Conservation (phyloP, 305 asterid species). For the Fraxinus sp. region DNA sequence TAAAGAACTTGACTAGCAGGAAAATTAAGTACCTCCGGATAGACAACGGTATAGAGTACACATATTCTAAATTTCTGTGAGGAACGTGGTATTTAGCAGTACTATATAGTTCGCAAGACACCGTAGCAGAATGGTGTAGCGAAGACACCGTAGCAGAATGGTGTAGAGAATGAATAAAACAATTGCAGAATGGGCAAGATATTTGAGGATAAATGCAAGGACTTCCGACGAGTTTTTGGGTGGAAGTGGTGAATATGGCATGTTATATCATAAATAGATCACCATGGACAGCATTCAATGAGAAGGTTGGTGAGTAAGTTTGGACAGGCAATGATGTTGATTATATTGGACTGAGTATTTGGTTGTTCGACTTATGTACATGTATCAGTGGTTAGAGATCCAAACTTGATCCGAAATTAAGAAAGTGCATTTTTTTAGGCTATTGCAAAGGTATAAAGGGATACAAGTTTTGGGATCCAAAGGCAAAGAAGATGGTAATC, state of each 20-base stretch:
- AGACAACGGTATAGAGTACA: not conserved
- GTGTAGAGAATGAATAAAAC: not conserved
- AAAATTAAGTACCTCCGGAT: not conserved
- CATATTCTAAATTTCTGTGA: not conserved
- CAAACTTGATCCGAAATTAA: not conserved
- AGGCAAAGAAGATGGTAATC: not conserved
- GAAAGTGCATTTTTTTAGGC: not conserved
- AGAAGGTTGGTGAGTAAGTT: not conserved
- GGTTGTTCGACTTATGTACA: not conserved
- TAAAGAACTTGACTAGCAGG: not conserved
- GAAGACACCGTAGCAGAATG: no score
- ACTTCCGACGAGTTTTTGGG: not conserved
- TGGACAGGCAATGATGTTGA: not conserved
- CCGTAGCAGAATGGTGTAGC: not conserved
- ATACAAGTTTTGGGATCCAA: not conserved
- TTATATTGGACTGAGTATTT: not conserved
- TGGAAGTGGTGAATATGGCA: not conserved
- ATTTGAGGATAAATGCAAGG: not conserved
- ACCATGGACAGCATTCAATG: not conserved
- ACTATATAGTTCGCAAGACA: not conserved
- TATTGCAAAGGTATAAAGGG: not conserved
- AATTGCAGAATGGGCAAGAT: no score
- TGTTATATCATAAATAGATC: not conserved
- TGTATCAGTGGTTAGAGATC: not conserved
- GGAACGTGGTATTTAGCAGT: not conserved